Conservation (phyloP, 2,329 filamentous ascomycete species). For the Xylariales sp. region DNA sequence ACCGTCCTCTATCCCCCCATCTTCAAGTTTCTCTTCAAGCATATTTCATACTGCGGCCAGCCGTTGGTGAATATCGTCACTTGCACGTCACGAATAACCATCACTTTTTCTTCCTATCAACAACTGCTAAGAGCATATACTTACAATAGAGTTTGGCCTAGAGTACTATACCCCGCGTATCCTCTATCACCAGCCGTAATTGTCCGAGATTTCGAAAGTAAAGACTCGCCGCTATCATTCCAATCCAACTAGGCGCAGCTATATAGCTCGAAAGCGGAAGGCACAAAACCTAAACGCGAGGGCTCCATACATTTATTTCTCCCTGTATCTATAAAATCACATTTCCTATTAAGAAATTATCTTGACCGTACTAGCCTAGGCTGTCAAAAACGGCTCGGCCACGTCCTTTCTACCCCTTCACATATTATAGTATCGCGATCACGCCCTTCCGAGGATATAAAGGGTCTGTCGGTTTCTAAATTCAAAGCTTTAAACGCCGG, state of each 20-base stretch:
- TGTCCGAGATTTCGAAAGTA: background rate
- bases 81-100: background rate
- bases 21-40: conserved; percentile 4
- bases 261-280: conserved; percentile 10
- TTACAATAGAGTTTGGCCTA: conserved; percentile 3
- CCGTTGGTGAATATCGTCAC: conserved; percentile 2
- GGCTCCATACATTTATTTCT: background rate
- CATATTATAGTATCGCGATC: background rate
- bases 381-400: background rate
- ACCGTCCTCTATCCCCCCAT: conserved; percentile 29
- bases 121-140: background rate
- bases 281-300: conserved; percentile 1
- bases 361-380: background rate
- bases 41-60: conserved; percentile 3
- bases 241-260: background rate
- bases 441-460: background rate
- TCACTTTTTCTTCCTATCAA: background rate
- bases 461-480: background rate
- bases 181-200: background rate
- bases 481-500: conserved; percentile 1
- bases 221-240: conserved; percentile 4
- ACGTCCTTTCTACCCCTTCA: background rate
- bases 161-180: conserved; percentile 1
- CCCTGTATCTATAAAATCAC: background rate
- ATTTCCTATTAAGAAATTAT: background rate